Base-by-base conservation (phyloP, 768 basidiomycete genomes). In the Agrocybe chaxingu region DNA sequence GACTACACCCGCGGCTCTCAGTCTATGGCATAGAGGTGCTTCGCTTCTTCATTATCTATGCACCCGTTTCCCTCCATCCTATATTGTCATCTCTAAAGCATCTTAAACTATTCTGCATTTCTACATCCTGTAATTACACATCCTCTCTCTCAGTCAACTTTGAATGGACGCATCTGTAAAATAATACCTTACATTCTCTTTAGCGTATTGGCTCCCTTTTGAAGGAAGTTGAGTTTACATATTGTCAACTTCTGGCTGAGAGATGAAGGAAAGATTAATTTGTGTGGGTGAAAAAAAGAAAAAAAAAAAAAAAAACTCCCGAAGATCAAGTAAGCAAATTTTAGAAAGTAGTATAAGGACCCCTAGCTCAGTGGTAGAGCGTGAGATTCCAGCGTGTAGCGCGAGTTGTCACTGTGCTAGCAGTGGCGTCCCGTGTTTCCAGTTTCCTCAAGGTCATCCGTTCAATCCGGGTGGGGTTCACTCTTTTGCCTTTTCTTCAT, bases 311-410 rank as follows among this genome's bases (percentile, higher is more conserved):
- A 5, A 24, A 24, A 24, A 5, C 24, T 24, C 24, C 24, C 24
- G 3, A 30, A 29, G 4, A 12, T 30, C 16, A 31, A 30, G 8
- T 43, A 7, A 8, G 37, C 11, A n/a, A 24, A 11, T 1, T 18
- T 29, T 1, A 41, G 33, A n/a, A 16, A 5, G 19, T 8, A 24
- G 41, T 13, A 18, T 39, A 57, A 48, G 66, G 60, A 57, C 64
- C 64, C 60, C 60, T 67, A 64, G 66, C 64, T 66, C 61, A 67
- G 64, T 63, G 66, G 66, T 63, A 67, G 61, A 66, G 64, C 61
- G 63, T 64, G 66, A 66, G 64, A 66, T 64, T 63, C 65, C 63
- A 59, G 64, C 52, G 50, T 29, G 18, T 18, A 9, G 16, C 45
- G 7, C 6, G 9, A 7, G 33, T 10, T 3, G 8, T 11, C 16